Evolutionary conservation across 179 eudicot genomes (phyloP).

Genomic region (Sideroxylon spinosum): DNA sequence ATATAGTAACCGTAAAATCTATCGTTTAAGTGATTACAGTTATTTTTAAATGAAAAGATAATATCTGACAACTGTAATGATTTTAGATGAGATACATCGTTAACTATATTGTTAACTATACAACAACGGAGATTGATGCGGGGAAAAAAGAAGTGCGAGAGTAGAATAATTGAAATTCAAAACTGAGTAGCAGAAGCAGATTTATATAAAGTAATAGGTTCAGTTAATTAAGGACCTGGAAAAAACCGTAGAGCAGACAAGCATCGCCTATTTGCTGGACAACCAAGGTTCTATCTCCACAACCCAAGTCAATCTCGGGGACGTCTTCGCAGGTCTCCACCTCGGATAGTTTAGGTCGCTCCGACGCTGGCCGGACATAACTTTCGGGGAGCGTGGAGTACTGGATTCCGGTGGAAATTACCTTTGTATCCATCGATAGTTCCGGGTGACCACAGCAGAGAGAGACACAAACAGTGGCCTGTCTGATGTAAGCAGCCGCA

Average conservation of each 20-base stretch:
- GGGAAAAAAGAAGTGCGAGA: too few species aligned
- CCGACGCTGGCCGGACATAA: constrained; percentile 67
- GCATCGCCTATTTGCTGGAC: constrained; percentile 53
- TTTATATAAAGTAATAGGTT: too few species aligned
- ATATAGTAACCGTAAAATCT: too few species aligned
- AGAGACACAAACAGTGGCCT: too few species aligned
- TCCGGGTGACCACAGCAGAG: not conserved
- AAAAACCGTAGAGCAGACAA: constrained; percentile 55
- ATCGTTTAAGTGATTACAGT: too few species aligned
- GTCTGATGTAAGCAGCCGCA: too few species aligned
- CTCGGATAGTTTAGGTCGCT: constrained; percentile 59
- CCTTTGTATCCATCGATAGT: constrained; percentile 41
- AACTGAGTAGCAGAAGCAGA: too few species aligned
- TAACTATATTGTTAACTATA: too few species aligned
- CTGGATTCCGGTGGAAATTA: constrained; percentile 55
- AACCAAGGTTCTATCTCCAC: constrained; percentile 23
- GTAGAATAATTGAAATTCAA: not conserved
- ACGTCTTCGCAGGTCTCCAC: constrained; percentile 48
- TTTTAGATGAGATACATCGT: too few species aligned
- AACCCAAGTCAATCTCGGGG: constrained; percentile 60
- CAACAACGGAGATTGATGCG: too few species aligned
- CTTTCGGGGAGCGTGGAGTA: constrained; percentile 46
- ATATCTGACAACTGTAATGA: too few species aligned
- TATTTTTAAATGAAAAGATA: too few species aligned
- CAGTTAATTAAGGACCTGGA: constrained; percentile 46